phyloP scores from a whole-genome alignment of 2,329 filamentous ascomycete species.

The Calonectria pauciramosa region DNA sequence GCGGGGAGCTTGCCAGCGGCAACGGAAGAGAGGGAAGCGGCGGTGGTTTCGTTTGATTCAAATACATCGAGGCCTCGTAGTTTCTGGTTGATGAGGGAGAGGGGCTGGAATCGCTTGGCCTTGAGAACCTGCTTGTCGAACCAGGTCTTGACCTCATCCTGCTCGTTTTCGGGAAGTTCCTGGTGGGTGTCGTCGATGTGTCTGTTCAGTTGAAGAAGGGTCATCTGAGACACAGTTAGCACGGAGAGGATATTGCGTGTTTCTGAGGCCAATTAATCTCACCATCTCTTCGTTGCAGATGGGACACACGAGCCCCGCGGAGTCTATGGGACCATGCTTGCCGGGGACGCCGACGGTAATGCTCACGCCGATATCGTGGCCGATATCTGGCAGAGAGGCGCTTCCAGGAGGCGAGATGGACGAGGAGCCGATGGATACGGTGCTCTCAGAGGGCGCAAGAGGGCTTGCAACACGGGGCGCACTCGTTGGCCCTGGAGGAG shows the following conservation, averaged over 20 bases:
- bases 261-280: slow-evolving; percentile 39
- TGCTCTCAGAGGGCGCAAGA: slow-evolving; percentile 75
- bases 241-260: background rate
- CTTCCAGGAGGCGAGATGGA: slow-evolving; percentile 71
- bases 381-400: slow-evolving; percentile 76
- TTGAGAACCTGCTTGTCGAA: slow-evolving; percentile 95
- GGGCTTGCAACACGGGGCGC: slow-evolving; percentile 64
- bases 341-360: slow-evolving; percentile 76
- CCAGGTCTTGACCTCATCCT: slow-evolving; percentile 97
- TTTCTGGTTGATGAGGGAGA: slow-evolving; percentile 93
- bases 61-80: slow-evolving; percentile 93
- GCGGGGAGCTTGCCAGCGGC: slow-evolving; percentile 56
- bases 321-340: slow-evolving; percentile 61
- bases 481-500: slow-evolving; percentile 66
- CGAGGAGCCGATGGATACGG: slow-evolving; percentile 82
- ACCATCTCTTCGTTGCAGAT: slow-evolving; percentile 99
- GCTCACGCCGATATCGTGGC: slow-evolving; percentile 85
- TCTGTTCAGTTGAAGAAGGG: slow-evolving; percentile 89
- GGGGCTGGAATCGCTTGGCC: slow-evolving; percentile 91
- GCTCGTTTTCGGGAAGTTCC: slow-evolving; percentile 88
- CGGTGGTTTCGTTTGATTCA: slow-evolving; percentile 84
- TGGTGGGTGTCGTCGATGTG: slow-evolving; percentile 90
- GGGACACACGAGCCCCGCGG: slow-evolving; percentile 86
- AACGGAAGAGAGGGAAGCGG: slow-evolving; percentile 49
- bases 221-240: slow-evolving; percentile 70